Conservation (phyloP, 441 rosid genomes). For the Bruguiera hainesii region DNA sequence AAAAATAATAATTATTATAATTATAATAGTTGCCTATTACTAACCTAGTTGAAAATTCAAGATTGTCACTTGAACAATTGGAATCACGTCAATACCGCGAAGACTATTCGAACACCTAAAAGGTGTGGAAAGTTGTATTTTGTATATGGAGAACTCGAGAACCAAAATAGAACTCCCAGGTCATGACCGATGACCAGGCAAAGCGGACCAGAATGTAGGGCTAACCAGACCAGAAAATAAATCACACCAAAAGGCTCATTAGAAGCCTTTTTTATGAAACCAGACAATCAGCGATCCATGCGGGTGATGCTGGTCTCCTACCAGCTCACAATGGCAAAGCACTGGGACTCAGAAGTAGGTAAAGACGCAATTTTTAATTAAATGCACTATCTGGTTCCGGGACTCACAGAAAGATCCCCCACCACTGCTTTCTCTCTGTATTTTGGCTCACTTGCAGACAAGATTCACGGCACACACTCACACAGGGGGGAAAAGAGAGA, state of each 20-base stretch:
- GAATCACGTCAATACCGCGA: no score
- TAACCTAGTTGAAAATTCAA: no score
- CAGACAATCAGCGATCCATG: conserved; percentile 27
- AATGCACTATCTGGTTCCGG: conserved; percentile 6
- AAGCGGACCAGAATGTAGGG: conserved; percentile 27
- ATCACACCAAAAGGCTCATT: neutral
- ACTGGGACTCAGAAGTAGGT: conserved; percentile 18
- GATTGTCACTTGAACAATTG: no score
- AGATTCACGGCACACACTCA: conserved; percentile 10
- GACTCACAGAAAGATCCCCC: conserved; percentile 20
- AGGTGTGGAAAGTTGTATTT: neutral
- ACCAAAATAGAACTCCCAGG: neutral
- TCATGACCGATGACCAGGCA: conserved; percentile 6
- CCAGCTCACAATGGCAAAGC: conserved; percentile 22
- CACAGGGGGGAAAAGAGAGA: neutral
- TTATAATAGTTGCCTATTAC: no score
- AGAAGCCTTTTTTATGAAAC: conserved; percentile 9
- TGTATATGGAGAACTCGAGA: no score
- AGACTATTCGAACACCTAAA: no score
- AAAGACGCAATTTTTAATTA: conserved; percentile 13
- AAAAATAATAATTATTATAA: no score
- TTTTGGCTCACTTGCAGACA: conserved; percentile 20
- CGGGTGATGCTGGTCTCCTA: conserved; percentile 29
- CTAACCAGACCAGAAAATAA: conserved; percentile 1
- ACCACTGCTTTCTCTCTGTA: conserved; percentile 6